These are phyloP conservation scores for Hypoxylon sp. DNA, from an alignment of 2,329 filamentous ascomycete species.

Conservation along the genomic window DNA sequence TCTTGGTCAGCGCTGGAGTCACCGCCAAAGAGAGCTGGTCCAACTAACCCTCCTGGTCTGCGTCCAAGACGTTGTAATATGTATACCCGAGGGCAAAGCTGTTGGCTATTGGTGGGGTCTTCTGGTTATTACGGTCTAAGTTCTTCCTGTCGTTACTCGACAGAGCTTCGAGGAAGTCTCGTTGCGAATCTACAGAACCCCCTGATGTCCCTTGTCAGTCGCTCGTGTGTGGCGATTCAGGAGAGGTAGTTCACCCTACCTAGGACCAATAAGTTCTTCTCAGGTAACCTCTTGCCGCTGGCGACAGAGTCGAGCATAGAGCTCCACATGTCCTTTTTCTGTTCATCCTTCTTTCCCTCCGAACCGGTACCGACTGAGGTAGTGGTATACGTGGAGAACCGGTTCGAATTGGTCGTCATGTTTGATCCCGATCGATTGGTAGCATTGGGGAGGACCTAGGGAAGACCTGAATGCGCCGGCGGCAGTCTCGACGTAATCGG, in stretches of 20 bases:
- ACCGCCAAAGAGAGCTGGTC: conserved; percentile 59
- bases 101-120: conserved; percentile 86
- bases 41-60: conserved; percentile 86
- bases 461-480: conserved; percentile 24
- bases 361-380: conserved; percentile 65
- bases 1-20: conserved; percentile 40
- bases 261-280: conserved; percentile 91
- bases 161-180: conserved; percentile 82
- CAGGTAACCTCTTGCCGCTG: conserved; percentile 88
- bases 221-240: conserved; percentile 15
- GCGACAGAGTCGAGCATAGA: conserved; percentile 92
- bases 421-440: conserved; percentile 44
- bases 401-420: conserved; percentile 69
- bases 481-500: conserved; percentile 13
- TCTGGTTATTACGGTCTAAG: conserved; percentile 69
- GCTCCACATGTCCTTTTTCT: conserved; percentile 93
- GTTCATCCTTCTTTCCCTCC: conserved; percentile 74
- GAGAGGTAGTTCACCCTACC: conserved; percentile 64
- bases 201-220: conserved; percentile 66
- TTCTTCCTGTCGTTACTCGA: conserved; percentile 69
- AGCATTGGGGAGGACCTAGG: conserved; percentile 44
- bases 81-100: conserved; percentile 94
- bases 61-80: conserved; percentile 93
- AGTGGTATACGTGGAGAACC: conserved; percentile 72
- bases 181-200: conserved; percentile 85